Evolutionary conservation across 148 eudicot species (phyloP).

Genomic region (Tetragonia tetragonoides): DNA sequence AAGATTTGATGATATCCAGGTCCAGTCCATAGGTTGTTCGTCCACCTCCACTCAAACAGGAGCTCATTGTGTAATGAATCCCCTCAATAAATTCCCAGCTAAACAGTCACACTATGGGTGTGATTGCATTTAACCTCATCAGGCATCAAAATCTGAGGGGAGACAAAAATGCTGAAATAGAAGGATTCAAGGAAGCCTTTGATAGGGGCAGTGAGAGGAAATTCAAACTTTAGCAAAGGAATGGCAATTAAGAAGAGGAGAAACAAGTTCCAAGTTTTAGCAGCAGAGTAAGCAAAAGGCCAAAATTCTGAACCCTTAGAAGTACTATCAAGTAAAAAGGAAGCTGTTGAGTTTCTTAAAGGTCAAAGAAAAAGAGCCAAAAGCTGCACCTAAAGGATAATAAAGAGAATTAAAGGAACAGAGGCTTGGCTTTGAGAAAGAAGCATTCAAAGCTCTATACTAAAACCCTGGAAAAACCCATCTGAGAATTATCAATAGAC

Average conservation of each 20-base stretch:
- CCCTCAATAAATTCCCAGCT: background rate
- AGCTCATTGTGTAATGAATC: slow-evolving; percentile 44
- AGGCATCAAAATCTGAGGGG: slow-evolving; percentile 8
- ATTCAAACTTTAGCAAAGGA: slow-evolving; percentile 10
- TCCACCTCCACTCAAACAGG: slow-evolving; percentile 75
- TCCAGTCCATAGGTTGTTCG: slow-evolving; percentile 56
- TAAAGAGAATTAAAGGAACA: slow-evolving; percentile 9
- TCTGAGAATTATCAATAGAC: background rate
- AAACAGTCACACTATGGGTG: slow-evolving; percentile 12
- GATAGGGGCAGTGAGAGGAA: slow-evolving; percentile 3
- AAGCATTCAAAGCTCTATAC: slow-evolving; percentile 4
- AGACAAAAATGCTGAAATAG: background rate
- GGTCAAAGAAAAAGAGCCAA: slow-evolving; percentile 20
- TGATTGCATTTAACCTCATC: slow-evolving; percentile 10
- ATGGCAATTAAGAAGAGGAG: slow-evolving; percentile 15
- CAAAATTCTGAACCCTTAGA: slow-evolving; percentile 56
- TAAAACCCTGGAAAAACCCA: slow-evolving; percentile 28
- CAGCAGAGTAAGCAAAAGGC: slow-evolving; percentile 11
- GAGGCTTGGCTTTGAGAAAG: background rate
- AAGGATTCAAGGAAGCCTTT: slow-evolving; percentile 17
- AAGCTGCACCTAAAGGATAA: slow-evolving; percentile 24
- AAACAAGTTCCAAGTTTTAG: slow-evolving; percentile 18
- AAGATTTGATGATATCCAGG: slow-evolving; percentile 67
- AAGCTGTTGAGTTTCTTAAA: background rate
- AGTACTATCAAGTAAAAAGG: slow-evolving; percentile 19